phyloP scores from a whole-genome alignment of 441 rosid genomes.

The Gossypium schwendimanii region DNA sequence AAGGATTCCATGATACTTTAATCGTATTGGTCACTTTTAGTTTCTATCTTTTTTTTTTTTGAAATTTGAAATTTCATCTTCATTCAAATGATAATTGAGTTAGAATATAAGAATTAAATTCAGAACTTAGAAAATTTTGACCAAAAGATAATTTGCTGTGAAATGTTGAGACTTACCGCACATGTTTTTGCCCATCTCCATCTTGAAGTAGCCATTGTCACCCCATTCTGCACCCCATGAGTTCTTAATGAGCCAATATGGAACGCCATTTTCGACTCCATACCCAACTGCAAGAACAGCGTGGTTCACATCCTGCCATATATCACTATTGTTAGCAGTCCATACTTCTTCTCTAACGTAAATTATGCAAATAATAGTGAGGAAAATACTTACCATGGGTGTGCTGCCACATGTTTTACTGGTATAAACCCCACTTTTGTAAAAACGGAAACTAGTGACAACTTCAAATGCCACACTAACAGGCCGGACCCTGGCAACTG shows the following conservation, averaged over 20 bases:
- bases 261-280: conserved; percentile 74
- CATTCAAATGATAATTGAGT: too few relatives aligned
- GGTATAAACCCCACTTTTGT: conserved; percentile 81
- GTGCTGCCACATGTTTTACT: conserved; percentile 58
- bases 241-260: conserved; percentile 88
- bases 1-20: too few relatives aligned
- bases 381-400: conserved; percentile 52
- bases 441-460: conserved; percentile 48
- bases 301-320: conserved; percentile 81
- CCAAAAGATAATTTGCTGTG: not conserved
- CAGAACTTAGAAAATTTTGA: too few relatives aligned
- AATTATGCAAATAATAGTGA: not conserved
- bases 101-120: too few relatives aligned
- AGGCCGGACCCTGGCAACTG: conserved; percentile 74
- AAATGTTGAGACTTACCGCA: conserved; percentile 53
- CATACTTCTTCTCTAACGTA: too few relatives aligned
- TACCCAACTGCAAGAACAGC: conserved; percentile 92
- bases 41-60: too few relatives aligned
- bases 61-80: too few relatives aligned
- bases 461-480: conserved; percentile 89
- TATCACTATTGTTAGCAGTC: not conserved
- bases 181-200: conserved; percentile 93
- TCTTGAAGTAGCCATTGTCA: conserved; percentile 77
- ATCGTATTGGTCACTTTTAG: too few relatives aligned
- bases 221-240: conserved; percentile 94